These are phyloP conservation scores for Botryotinia narcissicola DNA, from an alignment of 2,329 filamentous ascomycete species.

Conservation along the genomic window DNA sequence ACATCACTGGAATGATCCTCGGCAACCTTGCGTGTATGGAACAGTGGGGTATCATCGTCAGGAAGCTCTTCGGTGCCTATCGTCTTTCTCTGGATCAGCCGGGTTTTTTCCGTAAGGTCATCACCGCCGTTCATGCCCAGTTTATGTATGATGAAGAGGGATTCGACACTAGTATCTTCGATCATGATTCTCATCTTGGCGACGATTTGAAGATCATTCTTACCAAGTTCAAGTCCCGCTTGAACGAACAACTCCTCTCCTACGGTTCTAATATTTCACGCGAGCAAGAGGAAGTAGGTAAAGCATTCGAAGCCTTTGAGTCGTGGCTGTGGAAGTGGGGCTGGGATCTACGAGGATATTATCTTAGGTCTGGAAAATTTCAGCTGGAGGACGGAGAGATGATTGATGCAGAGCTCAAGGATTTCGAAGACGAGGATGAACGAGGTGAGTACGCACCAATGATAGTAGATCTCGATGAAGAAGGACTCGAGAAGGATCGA, in stretches of 20 bases:
- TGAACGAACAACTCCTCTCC: conserved; percentile 48
- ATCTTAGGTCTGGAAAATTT: conserved; percentile 48
- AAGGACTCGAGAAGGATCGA: conserved; percentile 37
- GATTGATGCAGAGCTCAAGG: conserved; percentile 47
- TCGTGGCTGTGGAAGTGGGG: conserved; percentile 48
- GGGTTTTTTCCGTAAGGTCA: conserved; percentile 46
- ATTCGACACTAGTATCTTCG: conserved; percentile 46
- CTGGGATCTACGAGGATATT: conserved; percentile 55
- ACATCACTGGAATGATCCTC: conserved; percentile 55
- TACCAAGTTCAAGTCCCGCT: conserved; percentile 52
- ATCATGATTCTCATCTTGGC: conserved; percentile 36
- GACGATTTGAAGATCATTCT: conserved; percentile 48
- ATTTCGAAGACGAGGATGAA: conserved; percentile 53
- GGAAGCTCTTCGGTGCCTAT: conserved; percentile 52
- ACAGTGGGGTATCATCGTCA: conserved; percentile 60
- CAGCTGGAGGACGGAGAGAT: conserved; percentile 53
- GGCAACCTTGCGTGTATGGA: conserved; percentile 59
- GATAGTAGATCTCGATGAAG: conserved; percentile 38
- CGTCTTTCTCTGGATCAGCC: conserved; percentile 46
- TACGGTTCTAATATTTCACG: conserved; percentile 40
- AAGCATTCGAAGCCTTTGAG: conserved; percentile 50
- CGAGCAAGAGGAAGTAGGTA: conserved; percentile 46
- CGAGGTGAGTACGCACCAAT: conserved; percentile 39
- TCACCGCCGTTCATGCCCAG: conserved; percentile 54
- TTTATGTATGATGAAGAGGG: conserved; percentile 52